Evolutionary conservation across 139 green algal species (phyloP).

Genomic region (Chlorella sorokiniana): DNA sequence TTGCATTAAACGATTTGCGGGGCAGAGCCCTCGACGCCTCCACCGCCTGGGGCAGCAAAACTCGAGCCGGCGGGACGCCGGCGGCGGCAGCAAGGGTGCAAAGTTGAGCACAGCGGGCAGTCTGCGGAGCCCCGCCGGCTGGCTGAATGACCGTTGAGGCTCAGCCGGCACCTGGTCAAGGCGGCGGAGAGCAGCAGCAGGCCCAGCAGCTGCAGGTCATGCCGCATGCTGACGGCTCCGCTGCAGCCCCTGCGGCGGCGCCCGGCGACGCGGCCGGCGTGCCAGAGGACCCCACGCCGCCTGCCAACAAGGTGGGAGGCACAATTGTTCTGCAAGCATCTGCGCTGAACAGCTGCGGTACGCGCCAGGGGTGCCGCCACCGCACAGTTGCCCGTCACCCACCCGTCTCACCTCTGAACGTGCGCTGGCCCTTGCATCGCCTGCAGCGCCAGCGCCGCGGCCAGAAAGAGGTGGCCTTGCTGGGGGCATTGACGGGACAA

Average conservation of each 20-base stretch:
- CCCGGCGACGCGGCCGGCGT: not conserved
- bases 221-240: not conserved
- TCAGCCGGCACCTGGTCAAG: conserved; percentile 4
- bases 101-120: not conserved
- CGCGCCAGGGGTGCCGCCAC: no score
- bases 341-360: no score
- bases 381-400: not conserved
- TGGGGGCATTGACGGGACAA: not conserved
- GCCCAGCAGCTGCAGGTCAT: not conserved
- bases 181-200: not conserved
- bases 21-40: no score
- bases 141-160: conserved; percentile 24
- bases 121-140: not conserved
- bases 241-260: not conserved
- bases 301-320: not conserved
- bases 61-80: not conserved
- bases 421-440: not conserved
- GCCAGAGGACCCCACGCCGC: not conserved
- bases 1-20: no score
- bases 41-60: no score
- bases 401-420: not conserved
- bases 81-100: not conserved
- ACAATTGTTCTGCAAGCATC: no score
- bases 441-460: conserved; percentile 2
- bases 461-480: not conserved